These are phyloP conservation scores for Murraya paniculata DNA, from an alignment of 345 rosid genomes.

Conservation along the genomic window DNA sequence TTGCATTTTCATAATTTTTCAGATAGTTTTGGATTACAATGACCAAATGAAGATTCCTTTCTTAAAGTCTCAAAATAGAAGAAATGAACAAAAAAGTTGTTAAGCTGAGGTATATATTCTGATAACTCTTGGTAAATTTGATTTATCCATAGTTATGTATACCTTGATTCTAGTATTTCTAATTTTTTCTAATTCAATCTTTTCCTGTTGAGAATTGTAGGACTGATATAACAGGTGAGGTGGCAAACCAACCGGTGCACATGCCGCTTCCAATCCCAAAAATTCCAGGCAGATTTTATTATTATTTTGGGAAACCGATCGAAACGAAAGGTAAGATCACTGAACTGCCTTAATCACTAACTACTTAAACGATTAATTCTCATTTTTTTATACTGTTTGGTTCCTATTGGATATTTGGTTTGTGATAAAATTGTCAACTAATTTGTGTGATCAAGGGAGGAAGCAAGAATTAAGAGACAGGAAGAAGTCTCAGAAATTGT, in stretches of 20 bases:
- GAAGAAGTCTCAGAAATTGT: slow-evolving; percentile 45
- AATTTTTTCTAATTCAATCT: too few species aligned
- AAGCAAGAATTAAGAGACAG: slow-evolving; percentile 44
- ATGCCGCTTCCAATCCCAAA: slow-evolving; percentile 35
- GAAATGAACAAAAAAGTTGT: not conserved
- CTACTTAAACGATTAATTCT: too few species aligned
- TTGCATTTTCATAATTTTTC: slow-evolving; percentile 10
- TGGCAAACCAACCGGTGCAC: slow-evolving; percentile 27
- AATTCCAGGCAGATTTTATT: slow-evolving; percentile 51
- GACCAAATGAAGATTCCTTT: slow-evolving; percentile 49
- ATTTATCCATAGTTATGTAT: not conserved
- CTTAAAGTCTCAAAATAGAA: slow-evolving; percentile 23
- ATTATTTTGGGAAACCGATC: slow-evolving; percentile 54
- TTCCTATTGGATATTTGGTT: too few species aligned
- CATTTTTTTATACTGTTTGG: too few species aligned
- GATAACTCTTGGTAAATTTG: not conserved
- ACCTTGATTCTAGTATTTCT: not conserved
- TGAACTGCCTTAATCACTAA: too few species aligned
- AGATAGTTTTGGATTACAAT: slow-evolving; percentile 43
- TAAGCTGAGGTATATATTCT: slow-evolving; percentile 29
- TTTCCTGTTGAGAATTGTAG: slow-evolving; percentile 15
- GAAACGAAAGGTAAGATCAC: slow-evolving; percentile 33
- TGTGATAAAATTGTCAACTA: too few species aligned
- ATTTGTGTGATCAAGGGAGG: slow-evolving; percentile 27
- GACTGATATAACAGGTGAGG: slow-evolving; percentile 35